These are phyloP conservation scores for Penicillium bialowiezense DNA, from an alignment of 495 filamentous ascomycete species.

Conservation along the genomic window DNA sequence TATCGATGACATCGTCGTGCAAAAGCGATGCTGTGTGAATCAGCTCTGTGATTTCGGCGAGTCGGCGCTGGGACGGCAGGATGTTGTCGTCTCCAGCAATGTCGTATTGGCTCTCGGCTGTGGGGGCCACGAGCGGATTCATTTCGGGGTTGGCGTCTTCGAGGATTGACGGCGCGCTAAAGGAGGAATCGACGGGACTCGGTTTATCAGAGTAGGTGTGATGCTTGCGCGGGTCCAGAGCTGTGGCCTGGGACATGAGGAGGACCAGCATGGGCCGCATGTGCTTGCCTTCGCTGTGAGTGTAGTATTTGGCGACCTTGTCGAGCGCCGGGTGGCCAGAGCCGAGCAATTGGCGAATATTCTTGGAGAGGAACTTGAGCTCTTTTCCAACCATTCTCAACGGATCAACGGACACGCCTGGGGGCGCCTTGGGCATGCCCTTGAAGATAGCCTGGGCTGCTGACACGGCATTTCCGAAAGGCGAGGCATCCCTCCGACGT, in stretches of 20 bases:
- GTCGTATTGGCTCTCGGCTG: constrained; percentile 48
- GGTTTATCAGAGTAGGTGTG: constrained; percentile 34
- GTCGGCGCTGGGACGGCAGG: constrained; percentile 83
- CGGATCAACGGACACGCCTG: constrained; percentile 67
- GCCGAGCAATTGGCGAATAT: constrained; percentile 82
- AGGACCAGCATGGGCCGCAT: constrained; percentile 90
- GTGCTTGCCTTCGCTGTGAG: constrained; percentile 94
- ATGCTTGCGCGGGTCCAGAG: constrained; percentile 65
- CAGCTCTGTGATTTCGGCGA: constrained; percentile 95
- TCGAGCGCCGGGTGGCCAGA: constrained; percentile 92
- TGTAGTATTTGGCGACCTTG: constrained; percentile 96
- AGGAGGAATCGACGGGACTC: constrained; percentile 65
- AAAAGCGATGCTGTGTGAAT: constrained; percentile 95
- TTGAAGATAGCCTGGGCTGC: constrained; percentile 78
- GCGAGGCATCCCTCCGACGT: constrained; percentile 46
- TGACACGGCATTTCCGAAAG: constrained; percentile 67
- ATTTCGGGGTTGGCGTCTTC: constrained; percentile 78
- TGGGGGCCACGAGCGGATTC: constrained; percentile 47
- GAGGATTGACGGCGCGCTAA: constrained; percentile 73
- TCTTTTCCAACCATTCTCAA: constrained; percentile 86
- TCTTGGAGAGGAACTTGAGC: constrained; percentile 88
- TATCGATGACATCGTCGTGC: constrained; percentile 97
- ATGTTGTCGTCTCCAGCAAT: constrained; percentile 64
- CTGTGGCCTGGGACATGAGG: constrained; percentile 91
- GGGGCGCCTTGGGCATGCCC: constrained; percentile 57